Percentiles rank a stretch among this genome's conserved stretches.
phyloP scores from a whole-genome alignment of 2,329 filamentous ascomycete species.

The Torrubiella hemipterigena region DNA sequence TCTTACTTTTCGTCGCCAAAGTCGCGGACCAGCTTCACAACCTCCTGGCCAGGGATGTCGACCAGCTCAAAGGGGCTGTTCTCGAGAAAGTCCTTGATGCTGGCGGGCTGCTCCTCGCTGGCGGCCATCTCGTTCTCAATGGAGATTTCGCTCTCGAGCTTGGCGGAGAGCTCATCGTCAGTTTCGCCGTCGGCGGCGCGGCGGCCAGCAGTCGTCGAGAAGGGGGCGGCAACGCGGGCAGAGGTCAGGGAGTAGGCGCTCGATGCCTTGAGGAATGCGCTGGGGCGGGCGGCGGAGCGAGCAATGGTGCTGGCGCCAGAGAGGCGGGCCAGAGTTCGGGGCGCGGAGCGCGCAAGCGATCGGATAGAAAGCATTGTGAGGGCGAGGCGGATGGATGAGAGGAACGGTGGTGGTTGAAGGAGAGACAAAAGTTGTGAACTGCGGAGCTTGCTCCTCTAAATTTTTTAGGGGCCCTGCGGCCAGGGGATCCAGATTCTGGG shows the following conservation, averaged over 20 bases:
- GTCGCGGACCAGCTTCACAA: constrained; percentile 71
- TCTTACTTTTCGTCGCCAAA: constrained; percentile 81
- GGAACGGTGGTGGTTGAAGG: constrained; percentile 6
- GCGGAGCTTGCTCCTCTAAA: background rate
- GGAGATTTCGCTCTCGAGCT: constrained; percentile 73
- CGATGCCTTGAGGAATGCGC: constrained; percentile 16
- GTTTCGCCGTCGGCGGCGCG: constrained; percentile 33
- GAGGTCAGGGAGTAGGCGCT: constrained; percentile 36
- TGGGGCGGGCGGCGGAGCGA: background rate
- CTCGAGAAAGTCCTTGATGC: constrained; percentile 78
- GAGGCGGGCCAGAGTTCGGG: constrained; percentile 49
- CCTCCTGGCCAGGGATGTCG: constrained; percentile 75
- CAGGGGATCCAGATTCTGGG: no score
- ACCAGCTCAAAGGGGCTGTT: constrained; percentile 74
- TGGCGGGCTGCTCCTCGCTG: constrained; percentile 58
- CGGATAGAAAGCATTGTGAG: constrained; percentile 58
- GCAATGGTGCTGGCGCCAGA: constrained; percentile 30
- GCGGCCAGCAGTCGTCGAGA: constrained; percentile 32
- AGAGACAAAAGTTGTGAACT: constrained; percentile 9
- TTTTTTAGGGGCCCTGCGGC: no score
- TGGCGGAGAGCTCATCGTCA: constrained; percentile 72
- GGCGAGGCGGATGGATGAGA: constrained; percentile 5
- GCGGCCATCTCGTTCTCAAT: constrained; percentile 75
- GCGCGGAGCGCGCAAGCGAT: constrained; percentile 52
- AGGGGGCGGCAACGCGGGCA: constrained; percentile 33